Base-by-base conservation (phyloP, 352 stramenopile species). In the Halophytophthora polymorphica region DNA sequence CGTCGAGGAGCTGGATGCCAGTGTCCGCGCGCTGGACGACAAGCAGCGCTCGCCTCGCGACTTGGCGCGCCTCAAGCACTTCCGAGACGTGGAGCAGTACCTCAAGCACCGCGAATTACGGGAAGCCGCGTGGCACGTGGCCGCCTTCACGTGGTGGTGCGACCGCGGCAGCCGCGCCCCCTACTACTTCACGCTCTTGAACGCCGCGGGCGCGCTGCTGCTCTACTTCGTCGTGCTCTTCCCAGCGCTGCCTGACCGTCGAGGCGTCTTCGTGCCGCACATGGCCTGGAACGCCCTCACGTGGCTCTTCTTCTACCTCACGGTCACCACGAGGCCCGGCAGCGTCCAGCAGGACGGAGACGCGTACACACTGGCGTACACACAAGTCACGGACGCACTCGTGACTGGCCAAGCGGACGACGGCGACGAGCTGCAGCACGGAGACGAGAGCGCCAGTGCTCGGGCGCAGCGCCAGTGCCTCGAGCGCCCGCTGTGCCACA, bases 401-500 rank as follows among this genome's bases (percentile, higher is more conserved):
- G 62, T 76, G 45, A 52, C 45, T 35, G 58, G 43, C 12, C 48
- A 66, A 14, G 45, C 58, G 25, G 40, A 45, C 36, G 50, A 57
- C 8, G 45, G 70, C 14, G 50, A 61, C 2, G 49, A 28, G 7
- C 36, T 37, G 42, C n/a, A 67, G 25, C 53, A 68, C 14, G 41
- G 36, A 8, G 47, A 34, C 23, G 53, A 71, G 13, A 61, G 43
- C 8, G 58, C 45, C 14, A 61, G 35, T 41, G 50, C 22, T 28
- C 53, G 53, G 10, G 50, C 63, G 21, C 50, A 68, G 37, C 53
- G 46, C 12, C 45, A 65, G 17, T 68, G 70, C n/a, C 40, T 88
- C 25, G 77, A 87, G 39, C 76, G 76, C 2, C 77, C 82, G n/a
- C 56, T 95, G 28, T 95, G 84, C 50, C 84, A 95, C 60, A 92